Percentiles rank a stretch among this genome's conserved stretches.
These are phyloP conservation scores for Talaromyces islandicus DNA, from an alignment of 2,329 filamentous ascomycete genomes.

Conservation along the genomic window DNA sequence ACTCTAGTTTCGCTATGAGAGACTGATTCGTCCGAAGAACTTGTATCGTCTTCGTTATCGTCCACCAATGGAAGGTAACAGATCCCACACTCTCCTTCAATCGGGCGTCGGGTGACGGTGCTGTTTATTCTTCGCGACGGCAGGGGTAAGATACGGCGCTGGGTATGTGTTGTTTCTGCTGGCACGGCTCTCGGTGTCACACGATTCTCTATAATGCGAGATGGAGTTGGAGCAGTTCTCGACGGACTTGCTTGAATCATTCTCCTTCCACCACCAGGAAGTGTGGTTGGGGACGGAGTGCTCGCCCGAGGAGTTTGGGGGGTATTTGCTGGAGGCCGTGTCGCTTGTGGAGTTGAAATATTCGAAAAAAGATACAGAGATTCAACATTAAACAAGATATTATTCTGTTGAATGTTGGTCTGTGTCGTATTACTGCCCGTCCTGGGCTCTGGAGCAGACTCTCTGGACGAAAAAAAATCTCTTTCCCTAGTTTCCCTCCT, in stretches of 20 bases:
- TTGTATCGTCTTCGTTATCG: neutral
- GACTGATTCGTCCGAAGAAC: neutral
- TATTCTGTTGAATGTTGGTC: neutral
- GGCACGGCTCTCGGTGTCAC: neutral
- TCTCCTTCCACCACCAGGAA: neutral
- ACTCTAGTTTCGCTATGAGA: neutral
- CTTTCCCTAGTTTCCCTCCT: no score
- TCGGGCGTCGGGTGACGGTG: neutral
- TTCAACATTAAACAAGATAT: neutral
- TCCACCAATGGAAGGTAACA: conserved; percentile 1
- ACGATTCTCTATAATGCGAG: neutral
- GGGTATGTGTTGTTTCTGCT: neutral
- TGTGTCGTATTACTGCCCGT: neutral
- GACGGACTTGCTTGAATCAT: neutral
- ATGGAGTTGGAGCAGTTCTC: neutral
- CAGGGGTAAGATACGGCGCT: neutral
- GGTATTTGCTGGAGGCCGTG: neutral
- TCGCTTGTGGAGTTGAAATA: neutral
- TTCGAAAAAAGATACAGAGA: neutral
- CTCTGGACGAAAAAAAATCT: neutral
- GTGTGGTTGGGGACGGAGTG: neutral
- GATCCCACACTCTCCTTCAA: conserved; percentile 8
- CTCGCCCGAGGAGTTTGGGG: neutral
- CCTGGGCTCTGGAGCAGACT: neutral
- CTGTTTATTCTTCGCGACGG: neutral